These are phyloP conservation scores for Myxozyma geophila DNA, from an alignment of 805 yeast genomes.

Conservation along the genomic window DNA sequence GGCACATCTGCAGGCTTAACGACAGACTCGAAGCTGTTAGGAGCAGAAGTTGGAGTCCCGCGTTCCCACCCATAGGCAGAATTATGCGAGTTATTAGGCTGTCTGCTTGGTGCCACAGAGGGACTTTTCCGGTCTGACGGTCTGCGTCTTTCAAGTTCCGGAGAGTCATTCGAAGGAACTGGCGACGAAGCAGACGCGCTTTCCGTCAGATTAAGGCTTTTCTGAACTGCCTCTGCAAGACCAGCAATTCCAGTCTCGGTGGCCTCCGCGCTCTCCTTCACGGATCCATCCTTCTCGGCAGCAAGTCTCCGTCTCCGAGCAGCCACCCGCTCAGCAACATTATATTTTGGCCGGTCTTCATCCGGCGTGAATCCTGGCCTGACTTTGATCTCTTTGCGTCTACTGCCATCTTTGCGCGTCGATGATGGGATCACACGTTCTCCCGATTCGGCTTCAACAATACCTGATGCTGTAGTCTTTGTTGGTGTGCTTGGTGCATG, in stretches of 20 bases:
- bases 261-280: background rate
- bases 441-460: constrained; percentile 19
- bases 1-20: background rate
- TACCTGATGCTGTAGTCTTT: constrained; percentile 22
- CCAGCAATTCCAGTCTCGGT: background rate
- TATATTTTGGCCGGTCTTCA: constrained; percentile 40
- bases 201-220: background rate
- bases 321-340: constrained; percentile 28
- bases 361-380: constrained; percentile 43
- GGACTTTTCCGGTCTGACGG: background rate
- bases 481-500: background rate
- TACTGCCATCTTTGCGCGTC: constrained; percentile 42
- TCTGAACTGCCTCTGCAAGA: constrained; percentile 5
- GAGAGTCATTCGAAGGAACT: background rate
- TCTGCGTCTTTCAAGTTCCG: no score
- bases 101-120: background rate
- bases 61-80: background rate
- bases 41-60: background rate
- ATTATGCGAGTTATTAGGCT: background rate
- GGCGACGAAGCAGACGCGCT: background rate
- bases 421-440: constrained; percentile 36
- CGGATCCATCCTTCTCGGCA: constrained; percentile 3
- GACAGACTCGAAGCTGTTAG: background rate
- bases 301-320: constrained; percentile 25
- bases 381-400: constrained; percentile 39